phyloP scores from a whole-genome alignment of 208 protist species.

The Trypanosoma scelopori region DNA sequence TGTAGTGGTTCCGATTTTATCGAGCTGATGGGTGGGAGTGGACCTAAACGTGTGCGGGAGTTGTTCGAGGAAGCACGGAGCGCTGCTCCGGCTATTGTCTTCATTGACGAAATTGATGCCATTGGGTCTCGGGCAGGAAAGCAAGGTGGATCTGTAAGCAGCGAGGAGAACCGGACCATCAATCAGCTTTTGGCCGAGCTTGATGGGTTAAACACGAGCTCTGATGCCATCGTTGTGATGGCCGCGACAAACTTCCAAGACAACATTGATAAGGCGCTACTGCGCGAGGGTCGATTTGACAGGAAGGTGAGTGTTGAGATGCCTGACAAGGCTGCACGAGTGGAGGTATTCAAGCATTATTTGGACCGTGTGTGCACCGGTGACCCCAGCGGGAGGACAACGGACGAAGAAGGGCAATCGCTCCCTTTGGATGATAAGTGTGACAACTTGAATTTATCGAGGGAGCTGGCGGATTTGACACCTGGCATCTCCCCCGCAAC shows the following conservation, averaged over 20 bases:
- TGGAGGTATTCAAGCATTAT: slow-evolving; percentile 89
- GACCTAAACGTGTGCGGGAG: slow-evolving; percentile 94
- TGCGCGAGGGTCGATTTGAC: slow-evolving; percentile 90
- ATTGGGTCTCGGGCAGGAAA: slow-evolving; percentile 87
- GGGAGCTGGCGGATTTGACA: slow-evolving; percentile 78
- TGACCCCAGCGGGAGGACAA: slow-evolving; percentile 63
- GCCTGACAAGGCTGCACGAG: slow-evolving; percentile 76
- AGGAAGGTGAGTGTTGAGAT: slow-evolving; percentile 87
- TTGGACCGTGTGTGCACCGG: slow-evolving; percentile 74
- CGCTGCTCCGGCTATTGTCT: slow-evolving; percentile 95
- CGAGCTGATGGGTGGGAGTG: slow-evolving; percentile 96
- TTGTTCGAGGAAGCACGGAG: slow-evolving; percentile 94
- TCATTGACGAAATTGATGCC: slow-evolving; percentile 99
- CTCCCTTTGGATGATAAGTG: slow-evolving; percentile 54
- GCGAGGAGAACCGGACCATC: slow-evolving; percentile 94
- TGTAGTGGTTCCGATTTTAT: slow-evolving; percentile 96
- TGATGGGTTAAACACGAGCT: slow-evolving; percentile 90
- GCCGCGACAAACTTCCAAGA: slow-evolving; percentile 97
- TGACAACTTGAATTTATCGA: slow-evolving; percentile 54
- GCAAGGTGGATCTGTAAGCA: slow-evolving; percentile 80
- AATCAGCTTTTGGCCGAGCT: slow-evolving; percentile 97
- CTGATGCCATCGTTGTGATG: slow-evolving; percentile 94
- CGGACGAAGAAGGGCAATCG: slow-evolving; percentile 54
- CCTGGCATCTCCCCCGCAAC: slow-evolving; percentile 93
- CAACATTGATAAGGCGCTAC: slow-evolving; percentile 91